These are phyloP conservation scores for Ettlia oleoabundans DNA, from an alignment of 139 green algal species.

Conservation along the genomic window DNA sequence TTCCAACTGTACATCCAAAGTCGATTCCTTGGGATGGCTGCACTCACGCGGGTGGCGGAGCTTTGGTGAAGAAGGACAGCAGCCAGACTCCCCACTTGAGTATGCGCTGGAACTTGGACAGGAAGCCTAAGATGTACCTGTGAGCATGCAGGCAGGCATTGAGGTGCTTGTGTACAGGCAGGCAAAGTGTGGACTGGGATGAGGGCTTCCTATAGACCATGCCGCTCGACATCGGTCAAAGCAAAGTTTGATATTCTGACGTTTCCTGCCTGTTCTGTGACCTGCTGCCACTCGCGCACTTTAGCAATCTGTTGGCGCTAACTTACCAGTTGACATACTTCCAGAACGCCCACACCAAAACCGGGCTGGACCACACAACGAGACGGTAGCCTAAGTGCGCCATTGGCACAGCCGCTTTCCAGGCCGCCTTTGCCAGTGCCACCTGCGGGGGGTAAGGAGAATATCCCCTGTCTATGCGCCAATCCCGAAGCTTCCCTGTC, in stretches of 20 bases:
- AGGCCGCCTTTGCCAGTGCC: slow-evolving; percentile 6
- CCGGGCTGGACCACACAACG: neutral
- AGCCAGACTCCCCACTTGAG: neutral
- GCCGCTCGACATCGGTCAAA: too few species aligned
- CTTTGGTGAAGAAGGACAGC: neutral
- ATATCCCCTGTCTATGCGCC: neutral
- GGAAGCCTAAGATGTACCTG: neutral
- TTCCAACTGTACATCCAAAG: too few species aligned
- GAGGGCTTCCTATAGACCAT: too few species aligned
- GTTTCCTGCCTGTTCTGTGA: too few species aligned
- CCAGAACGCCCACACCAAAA: neutral
- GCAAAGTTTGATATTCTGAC: too few species aligned
- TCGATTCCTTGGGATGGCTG: too few species aligned
- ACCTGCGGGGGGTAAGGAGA: neutral
- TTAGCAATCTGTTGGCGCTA: too few species aligned
- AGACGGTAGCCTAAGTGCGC: neutral
- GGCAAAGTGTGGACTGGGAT: too few species aligned
- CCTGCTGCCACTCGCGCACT: too few species aligned
- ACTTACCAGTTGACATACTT: slow-evolving; percentile 1
- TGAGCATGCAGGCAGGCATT: too few species aligned
- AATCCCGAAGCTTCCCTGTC: too few species aligned
- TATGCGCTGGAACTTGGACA: neutral
- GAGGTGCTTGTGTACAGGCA: too few species aligned
- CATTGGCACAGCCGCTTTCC: neutral
- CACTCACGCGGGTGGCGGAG: neutral